Base-by-base conservation (phyloP, 1,139 yeast species). In the Scheffersomyces lignicola region DNA sequence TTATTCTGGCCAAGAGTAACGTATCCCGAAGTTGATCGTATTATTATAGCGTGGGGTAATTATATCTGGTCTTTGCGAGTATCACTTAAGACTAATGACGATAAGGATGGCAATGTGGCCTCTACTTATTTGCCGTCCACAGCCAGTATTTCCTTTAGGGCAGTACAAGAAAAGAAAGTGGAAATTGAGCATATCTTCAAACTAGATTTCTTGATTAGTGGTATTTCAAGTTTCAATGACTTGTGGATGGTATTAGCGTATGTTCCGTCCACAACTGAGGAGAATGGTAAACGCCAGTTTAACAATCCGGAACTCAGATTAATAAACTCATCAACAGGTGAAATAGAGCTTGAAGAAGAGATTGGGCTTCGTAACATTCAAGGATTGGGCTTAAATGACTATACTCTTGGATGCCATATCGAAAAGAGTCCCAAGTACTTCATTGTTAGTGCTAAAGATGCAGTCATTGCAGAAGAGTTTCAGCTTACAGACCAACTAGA, bases 21-120 rank as follows among this genome's bases (percentile, higher is more conserved):
- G 37, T 71, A 76, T 36, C 80, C 85, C 0, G 95, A 85, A 45
- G 63, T 74, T 1, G 84, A 84, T 51, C 59, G 89, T 35, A 65
- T 89, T 5, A 61, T 86, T 3, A 72, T 92, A 24, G 96, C 90
- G 0, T 92, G 98, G 98, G 87, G 80, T 3, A 73, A 78, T 44
- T 75, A 80, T 42, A 67, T 92, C 1, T 90, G 96, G 95, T 68
- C 77, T 24, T 63, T 90, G 30, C 71, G 83, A 46, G 65, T 84
- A 3, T 63, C 73, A 3, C 45, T 62, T 40, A 34, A 50, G 18
- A 40, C 49, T 3, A 31, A 41, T 5, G 50, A 41, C 3, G 54
- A 48, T 29, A 45, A 41, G n/a, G 42, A 34, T 17, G 46, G 42
- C 7, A 23, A 8, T n/a, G 13, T 34, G 7, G 50, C 65, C 17